phyloP scores from a whole-genome alignment of 78 protist species.

The Mastigamoeba balamuthi region DNA sequence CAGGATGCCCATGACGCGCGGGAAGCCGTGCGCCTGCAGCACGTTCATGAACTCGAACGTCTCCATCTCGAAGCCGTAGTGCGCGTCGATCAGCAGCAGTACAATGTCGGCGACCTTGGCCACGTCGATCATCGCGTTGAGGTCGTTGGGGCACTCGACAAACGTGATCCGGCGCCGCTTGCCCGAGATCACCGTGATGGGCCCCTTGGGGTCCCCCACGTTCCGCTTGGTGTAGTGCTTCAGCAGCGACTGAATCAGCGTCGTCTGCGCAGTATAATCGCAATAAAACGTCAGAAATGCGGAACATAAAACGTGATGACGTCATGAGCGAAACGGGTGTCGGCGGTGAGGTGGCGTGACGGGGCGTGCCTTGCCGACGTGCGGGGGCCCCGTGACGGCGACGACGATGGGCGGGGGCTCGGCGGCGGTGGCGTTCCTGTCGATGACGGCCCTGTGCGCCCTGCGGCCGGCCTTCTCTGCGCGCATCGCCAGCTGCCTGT shows the following conservation, averaged over 20 bases:
- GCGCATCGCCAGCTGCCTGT: too few relatives aligned
- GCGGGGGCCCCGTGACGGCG: slow-evolving; percentile 78
- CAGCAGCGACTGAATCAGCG: slow-evolving; percentile 89
- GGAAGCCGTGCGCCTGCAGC: slow-evolving; percentile 93
- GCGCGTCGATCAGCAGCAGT: slow-evolving; percentile 90
- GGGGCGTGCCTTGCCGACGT: too few relatives aligned
- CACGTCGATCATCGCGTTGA: slow-evolving; percentile 93
- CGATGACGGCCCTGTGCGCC: too few relatives aligned
- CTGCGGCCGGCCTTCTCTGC: too few relatives aligned
- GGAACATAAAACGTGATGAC: too few relatives aligned
- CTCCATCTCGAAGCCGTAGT: slow-evolving; percentile 97
- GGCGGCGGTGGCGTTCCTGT: too few relatives aligned
- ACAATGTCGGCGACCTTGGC: slow-evolving; percentile 96
- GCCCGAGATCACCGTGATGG: slow-evolving; percentile 82
- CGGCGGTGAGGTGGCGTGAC: too few relatives aligned
- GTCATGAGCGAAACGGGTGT: too few relatives aligned
- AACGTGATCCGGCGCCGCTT: slow-evolving; percentile 88
- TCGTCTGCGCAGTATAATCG: too few relatives aligned
- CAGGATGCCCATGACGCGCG: slow-evolving; percentile 91
- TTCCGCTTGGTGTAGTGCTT: slow-evolving; percentile 82
- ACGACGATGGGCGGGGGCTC: slow-evolving; percentile 64
- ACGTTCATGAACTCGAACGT: slow-evolving; percentile 98
- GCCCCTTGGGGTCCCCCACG: slow-evolving; percentile 78
- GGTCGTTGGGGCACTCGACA: slow-evolving; percentile 90
- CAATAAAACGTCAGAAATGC: too few relatives aligned